Evolutionary conservation across 2,329 filamentous ascomycete genomes (phyloP).

Genomic region (Zopfia rhizophila): DNA sequence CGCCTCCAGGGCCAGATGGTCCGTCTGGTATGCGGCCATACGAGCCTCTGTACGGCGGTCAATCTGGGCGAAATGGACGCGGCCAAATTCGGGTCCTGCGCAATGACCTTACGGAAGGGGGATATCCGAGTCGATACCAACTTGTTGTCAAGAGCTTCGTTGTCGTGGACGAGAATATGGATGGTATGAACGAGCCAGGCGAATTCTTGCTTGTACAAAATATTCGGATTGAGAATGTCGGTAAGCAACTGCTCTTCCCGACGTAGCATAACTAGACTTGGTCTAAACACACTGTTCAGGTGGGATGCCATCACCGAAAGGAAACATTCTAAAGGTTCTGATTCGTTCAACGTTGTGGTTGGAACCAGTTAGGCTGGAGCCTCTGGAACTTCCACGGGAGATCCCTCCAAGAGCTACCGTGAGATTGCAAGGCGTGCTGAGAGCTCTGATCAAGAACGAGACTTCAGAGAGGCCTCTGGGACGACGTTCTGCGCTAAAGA

Average conservation of each 20-base stretch:
- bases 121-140: slow-evolving; percentile 21
- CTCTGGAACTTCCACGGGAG: slow-evolving; percentile 12
- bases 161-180: slow-evolving; percentile 25
- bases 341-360: slow-evolving; percentile 16
- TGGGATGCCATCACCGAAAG: slow-evolving; percentile 26
- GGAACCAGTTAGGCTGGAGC: slow-evolving; percentile 13
- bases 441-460: slow-evolving; percentile 20
- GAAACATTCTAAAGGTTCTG: slow-evolving; percentile 12
- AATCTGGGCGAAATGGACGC: slow-evolving; percentile 17
- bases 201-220: slow-evolving; percentile 24
- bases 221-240: slow-evolving; percentile 20
- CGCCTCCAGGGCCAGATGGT: slow-evolving; percentile 14
- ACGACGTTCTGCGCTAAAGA: slow-evolving; percentile 4
- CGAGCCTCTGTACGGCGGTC: slow-evolving; percentile 14
- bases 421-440: slow-evolving; percentile 15
- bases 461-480: slow-evolving; percentile 10
- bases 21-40: slow-evolving; percentile 14
- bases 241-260: no score
- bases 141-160: slow-evolving; percentile 25
- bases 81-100: slow-evolving; percentile 21
- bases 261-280: no score
- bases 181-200: slow-evolving; percentile 28
- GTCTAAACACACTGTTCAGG: no score
- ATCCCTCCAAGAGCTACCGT: slow-evolving; percentile 20
- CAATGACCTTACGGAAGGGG: slow-evolving; percentile 21